Evolutionary conservation across 352 stramenopile genomes (phyloP), one percentile per base, ranked within the genome.

Genomic region (Thraustochytrium sp.): DNA sequence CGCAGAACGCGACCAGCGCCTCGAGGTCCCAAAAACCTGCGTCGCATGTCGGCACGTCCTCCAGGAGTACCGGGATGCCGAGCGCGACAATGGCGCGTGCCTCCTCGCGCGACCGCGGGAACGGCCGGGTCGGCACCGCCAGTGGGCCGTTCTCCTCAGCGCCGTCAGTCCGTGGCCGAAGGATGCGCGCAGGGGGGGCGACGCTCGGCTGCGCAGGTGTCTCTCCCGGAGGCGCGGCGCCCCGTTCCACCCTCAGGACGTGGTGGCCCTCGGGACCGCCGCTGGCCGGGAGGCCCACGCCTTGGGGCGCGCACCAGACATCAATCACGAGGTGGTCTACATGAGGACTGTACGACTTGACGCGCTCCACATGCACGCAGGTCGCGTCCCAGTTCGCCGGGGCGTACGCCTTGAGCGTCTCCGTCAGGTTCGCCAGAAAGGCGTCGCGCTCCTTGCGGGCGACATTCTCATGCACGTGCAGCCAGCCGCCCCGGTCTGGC

Each of bases 401-500:
- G 3, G 88, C 89, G 34, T 82, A 84, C n/a, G 86, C 68, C 34
- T 85, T 56, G 2, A 96, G 84, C 44, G 84, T 42, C 1, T 68
- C 37, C 56, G 95, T 90, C 42, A 89, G 88, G 38, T 75, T 38
- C 21, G 93, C 61, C 2, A 95, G 82, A 93, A 93, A 97, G 11
- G 82, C 76, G 48, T 94, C 86, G 36, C 88, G 87, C 83, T 98
- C 92, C 54, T 92, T 86, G 16, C 92, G 89, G 4, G 90, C 89
- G 37, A 98, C 94, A 82, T 98, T 99, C 61, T 94, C 95, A 86
- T 99, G 96, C 48, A 99, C 89, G 85, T 99, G 96, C 48, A 98
- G 87, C 94, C 93, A 97, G 5, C 94, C 95, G 49, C 95, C 95
- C 2, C 82, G 82, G 1, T 86, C 84, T 64, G 26, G 37, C 16